phyloP scores from a whole-genome alignment of 106 monocot genomes.

The Dactylorhiza incarnata region DNA sequence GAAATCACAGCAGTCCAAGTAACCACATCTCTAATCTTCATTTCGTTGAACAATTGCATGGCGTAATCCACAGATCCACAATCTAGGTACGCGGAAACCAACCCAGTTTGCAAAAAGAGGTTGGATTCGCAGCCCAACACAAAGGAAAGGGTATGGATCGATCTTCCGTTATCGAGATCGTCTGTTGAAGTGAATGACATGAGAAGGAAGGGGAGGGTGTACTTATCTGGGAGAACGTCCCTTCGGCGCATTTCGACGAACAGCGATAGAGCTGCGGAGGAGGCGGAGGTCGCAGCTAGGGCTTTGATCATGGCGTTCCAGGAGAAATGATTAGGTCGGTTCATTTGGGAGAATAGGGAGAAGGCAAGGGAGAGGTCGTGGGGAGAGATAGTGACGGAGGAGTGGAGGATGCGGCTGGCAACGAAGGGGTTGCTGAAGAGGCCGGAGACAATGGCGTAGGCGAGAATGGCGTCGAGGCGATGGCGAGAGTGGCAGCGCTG shows the following conservation, averaged over 20 bases:
- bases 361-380: constrained; percentile 12
- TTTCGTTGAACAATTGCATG: constrained; percentile 24
- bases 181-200: constrained; percentile 17
- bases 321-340: constrained; percentile 42
- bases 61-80: constrained; percentile 17
- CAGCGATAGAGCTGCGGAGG: constrained; percentile 14
- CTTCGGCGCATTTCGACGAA: constrained; percentile 42
- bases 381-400: constrained; percentile 1
- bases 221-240: constrained; percentile 29
- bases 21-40: constrained; percentile 35
- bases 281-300: constrained; percentile 2
- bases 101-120: constrained; percentile 39
- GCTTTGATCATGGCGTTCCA: constrained; percentile 57
- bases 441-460: constrained; percentile 49
- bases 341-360: constrained; percentile 24
- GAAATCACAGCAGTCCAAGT: constrained; percentile 48
- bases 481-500: constrained; percentile 23
- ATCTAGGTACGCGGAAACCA: constrained; percentile 27
- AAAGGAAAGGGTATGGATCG: constrained; percentile 29
- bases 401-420: constrained; percentile 39
- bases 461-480: constrained; percentile 22
- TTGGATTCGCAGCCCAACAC: constrained; percentile 25
- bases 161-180: constrained; percentile 11
- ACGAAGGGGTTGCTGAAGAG: constrained; percentile 58
- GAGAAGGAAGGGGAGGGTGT: constrained; percentile 53